phyloP scores from a whole-genome alignment of 371 early-diverging fungal species.

The Mortierella sp. region DNA sequence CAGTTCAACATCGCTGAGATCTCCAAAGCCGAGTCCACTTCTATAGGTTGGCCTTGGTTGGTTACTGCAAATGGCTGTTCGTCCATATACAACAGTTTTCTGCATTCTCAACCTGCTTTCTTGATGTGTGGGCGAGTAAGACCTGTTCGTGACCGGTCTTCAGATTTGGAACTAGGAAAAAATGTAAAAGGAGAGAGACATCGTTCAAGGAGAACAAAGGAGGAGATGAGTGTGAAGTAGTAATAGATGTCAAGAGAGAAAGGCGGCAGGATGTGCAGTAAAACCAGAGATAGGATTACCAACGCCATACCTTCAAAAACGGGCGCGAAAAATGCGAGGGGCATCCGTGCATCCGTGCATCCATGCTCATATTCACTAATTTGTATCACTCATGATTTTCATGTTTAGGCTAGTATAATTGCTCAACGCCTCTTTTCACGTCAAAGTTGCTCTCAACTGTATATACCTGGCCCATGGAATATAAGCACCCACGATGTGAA shows the following conservation, averaged over 20 bases:
- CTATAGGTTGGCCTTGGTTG: background rate
- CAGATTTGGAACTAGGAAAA: no score
- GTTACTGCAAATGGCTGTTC: background rate
- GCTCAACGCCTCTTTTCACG: conserved; percentile 6
- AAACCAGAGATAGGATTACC: background rate
- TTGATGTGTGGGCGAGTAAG: no score
- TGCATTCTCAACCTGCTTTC: no score
- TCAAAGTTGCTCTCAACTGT: background rate
- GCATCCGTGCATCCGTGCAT: conserved; percentile 31
- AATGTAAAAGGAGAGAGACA: no score
- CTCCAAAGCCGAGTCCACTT: background rate
- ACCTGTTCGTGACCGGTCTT: background rate
- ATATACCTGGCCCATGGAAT: background rate
- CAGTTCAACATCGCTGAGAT: background rate
- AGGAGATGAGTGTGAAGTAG: background rate
- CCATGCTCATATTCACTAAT: background rate
- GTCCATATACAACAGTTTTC: no score
- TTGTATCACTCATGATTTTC: conserved; percentile 20
- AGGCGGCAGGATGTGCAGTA: no score
- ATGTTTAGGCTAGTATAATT: background rate
- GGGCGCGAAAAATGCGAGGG: conserved; percentile 8
- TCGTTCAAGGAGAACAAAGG: background rate
- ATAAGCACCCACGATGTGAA: background rate
- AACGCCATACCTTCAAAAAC: background rate
- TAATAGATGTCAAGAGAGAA: background rate